Base-by-base conservation (phyloP, 768 basidiomycete species). In the Boletellus ananiceps region DNA sequence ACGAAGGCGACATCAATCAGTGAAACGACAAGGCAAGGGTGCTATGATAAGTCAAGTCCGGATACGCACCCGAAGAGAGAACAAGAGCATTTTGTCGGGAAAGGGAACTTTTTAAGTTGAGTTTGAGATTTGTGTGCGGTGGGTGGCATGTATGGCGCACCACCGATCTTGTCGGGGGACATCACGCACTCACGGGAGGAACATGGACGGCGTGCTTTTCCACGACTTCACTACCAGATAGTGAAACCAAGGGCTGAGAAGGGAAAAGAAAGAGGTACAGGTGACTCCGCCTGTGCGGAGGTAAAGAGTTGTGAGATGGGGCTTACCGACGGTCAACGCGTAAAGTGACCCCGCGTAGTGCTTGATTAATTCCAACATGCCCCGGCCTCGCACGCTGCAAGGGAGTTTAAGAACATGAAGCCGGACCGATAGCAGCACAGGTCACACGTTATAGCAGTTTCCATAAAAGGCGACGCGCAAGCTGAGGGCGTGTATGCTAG, bases 151-250 rank as follows among this genome's bases (percentile, higher is more conserved):
- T 15, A 21, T 25, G 23, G 23, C 23, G 31, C 27, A 35, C 46
- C 50, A 38, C 54, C 47, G 61, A 36, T 1, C 18, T 3, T 19
- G 16, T 53, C 60, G 47, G 58, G 19, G 6, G 7, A 40, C 19
- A 23, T 42, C 15, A n/a, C 35, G 36, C 14, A 31, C 23, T 4
- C 38, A 37, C 19, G 23, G 35, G 31, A 23, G 0, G 40, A 29
- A 31, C 46, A 43, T 19, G 47, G 15, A 6, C 15, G 40, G 29
- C 11, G 29, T 29, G 29, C 8, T 8, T 6, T 8, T 27, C 19
- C 27, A 8, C 27, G 8, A 27, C 29, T 11, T 11, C 29, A 11
- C 29, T 7, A 29, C 11, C 29, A 29, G 29, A 29, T 8, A 8
- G 29, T 29, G 29, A 29, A 29, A 29, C 8, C 29, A 29, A 11